Conservation (phyloP, 1,284 basidiomycete genomes). For the Porodaedalea pini region DNA sequence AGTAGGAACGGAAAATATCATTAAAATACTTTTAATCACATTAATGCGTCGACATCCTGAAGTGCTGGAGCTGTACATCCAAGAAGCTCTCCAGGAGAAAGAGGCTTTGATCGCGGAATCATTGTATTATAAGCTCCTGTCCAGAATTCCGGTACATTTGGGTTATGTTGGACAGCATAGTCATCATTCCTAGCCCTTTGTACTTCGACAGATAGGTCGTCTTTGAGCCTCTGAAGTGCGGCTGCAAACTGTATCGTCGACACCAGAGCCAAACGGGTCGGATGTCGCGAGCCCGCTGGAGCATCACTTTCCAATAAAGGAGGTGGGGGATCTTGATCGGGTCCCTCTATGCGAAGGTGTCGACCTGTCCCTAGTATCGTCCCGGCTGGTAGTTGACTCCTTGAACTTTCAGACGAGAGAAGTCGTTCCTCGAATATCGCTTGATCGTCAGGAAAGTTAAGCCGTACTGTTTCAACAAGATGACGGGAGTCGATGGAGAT, state of each 20-base stretch:
- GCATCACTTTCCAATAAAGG: neutral
- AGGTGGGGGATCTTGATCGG: slow-evolving; percentile 16
- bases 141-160: slow-evolving; percentile 37
- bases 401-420: slow-evolving; percentile 48
- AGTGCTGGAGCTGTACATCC: slow-evolving; percentile 94
- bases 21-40: slow-evolving; percentile 51
- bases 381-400: slow-evolving; percentile 50
- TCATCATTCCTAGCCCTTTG: slow-evolving; percentile 18
- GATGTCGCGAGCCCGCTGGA: slow-evolving; percentile 29
- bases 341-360: slow-evolving; percentile 56
- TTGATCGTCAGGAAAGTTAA: slow-evolving; percentile 86
- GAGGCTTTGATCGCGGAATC: slow-evolving; percentile 89
- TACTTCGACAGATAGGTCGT: slow-evolving; percentile 56
- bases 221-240: slow-evolving; percentile 82
- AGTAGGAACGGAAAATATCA: slow-evolving; percentile 8
- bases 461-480: slow-evolving; percentile 77
- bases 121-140: slow-evolving; percentile 70
- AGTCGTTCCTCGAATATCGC: slow-evolving; percentile 57
- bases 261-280: slow-evolving; percentile 81
- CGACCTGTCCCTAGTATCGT: slow-evolving; percentile 45
- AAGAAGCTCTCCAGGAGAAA: slow-evolving; percentile 94
- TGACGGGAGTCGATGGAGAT: slow-evolving; percentile 89
- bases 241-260: slow-evolving; percentile 96
- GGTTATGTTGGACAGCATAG: neutral
- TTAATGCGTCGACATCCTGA: slow-evolving; percentile 75